Base-by-base conservation (phyloP, 1,139 yeast species). In the Taiozyma sp. region DNA sequence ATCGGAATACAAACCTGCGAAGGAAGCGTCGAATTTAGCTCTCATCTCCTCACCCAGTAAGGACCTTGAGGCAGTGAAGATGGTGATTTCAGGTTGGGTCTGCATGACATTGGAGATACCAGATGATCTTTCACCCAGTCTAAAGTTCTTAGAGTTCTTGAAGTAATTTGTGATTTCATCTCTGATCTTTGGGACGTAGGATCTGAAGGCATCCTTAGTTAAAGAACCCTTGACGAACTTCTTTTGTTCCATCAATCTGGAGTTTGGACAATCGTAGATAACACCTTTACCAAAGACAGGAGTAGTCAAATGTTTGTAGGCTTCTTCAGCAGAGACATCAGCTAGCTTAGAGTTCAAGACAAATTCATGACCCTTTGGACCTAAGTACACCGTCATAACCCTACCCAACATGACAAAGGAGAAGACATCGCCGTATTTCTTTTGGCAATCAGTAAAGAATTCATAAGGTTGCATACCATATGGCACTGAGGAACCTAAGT, bases 281-380 rank as follows among this genome's bases (percentile, higher is more conserved):
- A 93, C 99, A 59, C 98, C 99, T 67, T 90, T 83, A 61, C 99
- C 99, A 63, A 93, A 93, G 29, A 90, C 97, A 19, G 99, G 99
- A 13, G 98, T 93, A 34, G 99, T 93, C 70, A 93, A 78, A 68
- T 91, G 97, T 56, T 85, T 79, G 73, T 93, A 93, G 39, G 98
- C 98, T 47, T 86, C 98, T 69, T 93, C 98, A 49, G 99, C 99
- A 53, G 91, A 84, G 30, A 91, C 98, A 61, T 90, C 96, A 34
- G 84, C 80, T 50, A 88, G 77, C 70, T 88, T 91, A 46, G 97
- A 90, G 70, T 95, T 95, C 62, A 93, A 82, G 46, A 93, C 89
- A 68, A 93, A 91, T 69, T 93, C 99, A 69, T 95, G 97, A 57
- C 99, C 99, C 71, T 88, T 88, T 60, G 98, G 97, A 47, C 99